These are phyloP conservation scores for Leccinum subatratum DNA, from an alignment of 1,284 basidiomycete genomes.

Conservation along the genomic window DNA sequence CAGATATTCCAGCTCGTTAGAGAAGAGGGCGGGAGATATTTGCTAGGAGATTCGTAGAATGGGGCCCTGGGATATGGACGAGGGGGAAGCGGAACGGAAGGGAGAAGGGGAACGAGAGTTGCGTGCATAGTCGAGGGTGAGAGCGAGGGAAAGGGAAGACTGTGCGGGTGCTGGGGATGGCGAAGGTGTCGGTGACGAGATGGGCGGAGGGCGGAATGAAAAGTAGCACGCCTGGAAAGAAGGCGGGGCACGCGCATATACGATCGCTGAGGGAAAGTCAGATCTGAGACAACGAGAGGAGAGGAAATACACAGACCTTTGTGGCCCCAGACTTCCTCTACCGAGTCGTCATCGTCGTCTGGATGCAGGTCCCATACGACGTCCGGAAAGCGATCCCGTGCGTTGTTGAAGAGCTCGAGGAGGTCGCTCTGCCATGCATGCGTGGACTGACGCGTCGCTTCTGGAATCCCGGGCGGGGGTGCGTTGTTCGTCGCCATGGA, in stretches of 20 bases:
- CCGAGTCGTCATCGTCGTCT: conserved; percentile 45
- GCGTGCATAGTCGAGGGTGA: conserved; percentile 43
- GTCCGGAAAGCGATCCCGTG: conserved; percentile 86
- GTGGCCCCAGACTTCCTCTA: conserved; percentile 79
- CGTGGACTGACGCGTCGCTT: conserved; percentile 62
- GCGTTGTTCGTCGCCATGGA: conserved; percentile 32
- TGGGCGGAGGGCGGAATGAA: conserved; percentile 57
- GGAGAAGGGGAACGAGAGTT: conserved; percentile 57
- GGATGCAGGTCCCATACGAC: conserved; percentile 78
- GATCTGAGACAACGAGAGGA: conserved; percentile 1
- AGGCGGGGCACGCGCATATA: conserved; percentile 89
- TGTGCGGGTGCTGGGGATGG: conserved; percentile 50
- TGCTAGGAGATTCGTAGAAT: conserved; percentile 58
- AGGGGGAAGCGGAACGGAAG: conserved; percentile 42
- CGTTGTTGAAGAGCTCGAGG: conserved; percentile 66
- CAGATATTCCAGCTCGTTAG: conserved; percentile 84
- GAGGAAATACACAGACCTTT: conserved; percentile 55
- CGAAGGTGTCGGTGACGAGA: conserved; percentile 52
- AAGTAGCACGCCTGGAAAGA: conserved; percentile 84
- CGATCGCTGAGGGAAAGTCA: conserved; percentile 59
- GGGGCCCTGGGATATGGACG: conserved; percentile 37
- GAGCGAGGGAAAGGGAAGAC: conserved; percentile 58
- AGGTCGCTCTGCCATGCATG: conserved; percentile 74
- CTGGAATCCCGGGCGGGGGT: conserved; percentile 50
- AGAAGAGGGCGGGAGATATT: conserved; percentile 73